phyloP scores from a whole-genome alignment of 2,329 filamentous ascomycete genomes.

The Fusarium redolens region DNA sequence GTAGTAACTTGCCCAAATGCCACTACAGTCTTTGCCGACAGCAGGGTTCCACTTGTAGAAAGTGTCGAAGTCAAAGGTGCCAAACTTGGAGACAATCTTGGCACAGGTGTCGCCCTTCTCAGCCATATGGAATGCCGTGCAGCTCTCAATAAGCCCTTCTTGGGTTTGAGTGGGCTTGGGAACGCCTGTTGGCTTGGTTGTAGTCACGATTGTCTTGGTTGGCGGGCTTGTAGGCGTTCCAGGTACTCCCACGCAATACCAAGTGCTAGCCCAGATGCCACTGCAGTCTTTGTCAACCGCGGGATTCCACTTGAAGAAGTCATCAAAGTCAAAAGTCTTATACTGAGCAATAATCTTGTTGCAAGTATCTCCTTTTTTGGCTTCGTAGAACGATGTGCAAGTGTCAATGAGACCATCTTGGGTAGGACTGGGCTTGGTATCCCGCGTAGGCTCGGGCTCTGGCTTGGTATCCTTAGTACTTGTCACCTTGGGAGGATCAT shows the following conservation, averaged over 20 bases:
- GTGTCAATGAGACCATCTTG: background rate
- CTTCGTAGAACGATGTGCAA: constrained; percentile 14
- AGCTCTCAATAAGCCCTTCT: background rate
- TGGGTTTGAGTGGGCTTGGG: background rate
- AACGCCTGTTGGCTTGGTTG: fast-evolving
- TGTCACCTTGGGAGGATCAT: background rate
- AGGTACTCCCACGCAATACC: constrained; percentile 10
- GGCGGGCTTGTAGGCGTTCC: background rate
- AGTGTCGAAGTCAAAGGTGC: background rate
- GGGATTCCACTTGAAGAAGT: constrained; percentile 13
- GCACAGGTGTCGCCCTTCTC: no score
- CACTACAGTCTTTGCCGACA: background rate
- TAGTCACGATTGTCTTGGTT: background rate
- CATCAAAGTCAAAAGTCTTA: background rate
- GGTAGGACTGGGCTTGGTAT: background rate
- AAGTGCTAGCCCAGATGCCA: background rate
- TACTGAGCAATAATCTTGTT: background rate
- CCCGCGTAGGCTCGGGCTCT: background rate
- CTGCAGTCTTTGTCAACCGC: background rate
- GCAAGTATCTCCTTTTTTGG: constrained; percentile 22
- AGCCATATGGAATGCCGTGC: fast-evolving
- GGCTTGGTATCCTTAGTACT: fast-evolving
- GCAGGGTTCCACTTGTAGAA: background rate
- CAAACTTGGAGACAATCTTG: fast-evolving
- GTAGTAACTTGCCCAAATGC: background rate